Evolutionary conservation across 1,284 basidiomycete species (phyloP), one percentile per base, ranked within the genome.

Genomic region (Irpex rosettiformis): DNA sequence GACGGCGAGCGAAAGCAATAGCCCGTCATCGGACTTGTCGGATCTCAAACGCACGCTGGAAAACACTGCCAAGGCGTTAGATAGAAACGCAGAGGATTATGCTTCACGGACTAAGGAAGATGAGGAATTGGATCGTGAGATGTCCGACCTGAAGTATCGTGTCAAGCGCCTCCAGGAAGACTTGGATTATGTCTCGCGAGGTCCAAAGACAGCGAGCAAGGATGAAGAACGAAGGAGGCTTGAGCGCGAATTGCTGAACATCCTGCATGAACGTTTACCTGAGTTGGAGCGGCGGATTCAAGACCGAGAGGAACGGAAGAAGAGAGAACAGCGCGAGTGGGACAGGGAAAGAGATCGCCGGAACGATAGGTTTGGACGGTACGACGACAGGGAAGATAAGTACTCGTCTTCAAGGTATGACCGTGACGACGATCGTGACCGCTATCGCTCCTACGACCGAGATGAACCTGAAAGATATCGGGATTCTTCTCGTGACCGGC

Each of bases 201-300:
- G 94, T 0, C 85, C 94, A 1, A 81, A 87, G 58, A 85, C 87
- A 7, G 73, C 79, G 4, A 81, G 84, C 7, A 94, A 93, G 72
- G 93, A 96, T 60, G 89, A 94, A 63, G 94, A 97, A 69, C 81
- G 90, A 55, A 79, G 97, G 30, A 85, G 88, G 67, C 81, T 97
- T 22, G 97, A 99, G 75, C 82, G 97, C 42, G 94, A 98, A 67
- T 78, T 98, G 42, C 73, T 98, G 64, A 81, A 82, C 58, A 78
- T 99, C 53, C 86, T 93, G 85, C 94, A 98, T 67, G 94, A 97
- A 70, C 85, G 91, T 57, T 79, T 99, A 2, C 97, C 96, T 0
- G 92, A 93, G 63, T 82, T 99, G 11, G 95, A 98, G 74, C 82
- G 88, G 67, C 87, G 87, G 68, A 85, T 98, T 61, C 86, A 93